Base-by-base conservation (phyloP, 768 basidiomycete species). In the Hirschioporus abietinus region DNA sequence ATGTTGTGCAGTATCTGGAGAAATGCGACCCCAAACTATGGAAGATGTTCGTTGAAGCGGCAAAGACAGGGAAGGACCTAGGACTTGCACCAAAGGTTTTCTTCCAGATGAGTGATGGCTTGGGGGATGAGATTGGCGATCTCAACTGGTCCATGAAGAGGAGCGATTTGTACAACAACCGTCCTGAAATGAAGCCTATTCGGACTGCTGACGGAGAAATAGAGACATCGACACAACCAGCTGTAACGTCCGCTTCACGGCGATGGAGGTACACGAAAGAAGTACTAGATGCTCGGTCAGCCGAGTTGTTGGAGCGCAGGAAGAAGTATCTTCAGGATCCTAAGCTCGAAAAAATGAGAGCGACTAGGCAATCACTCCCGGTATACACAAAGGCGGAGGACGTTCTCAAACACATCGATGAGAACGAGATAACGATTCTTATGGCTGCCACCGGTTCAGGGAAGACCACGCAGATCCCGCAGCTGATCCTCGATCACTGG, bases 391-490 rank as follows among this genome's bases (percentile, higher is more conserved):
- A 88, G 68, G 83, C 89, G 1, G 79, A 82, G 5, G 84, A 90
- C 10, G 82, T 97, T 58, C 73, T 96, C 63, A 74, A 82, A 1
- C 88, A 90, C 68, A 87, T 98, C 70, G 78, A 80, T 23, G 77
- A 84, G 34, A 87, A 96, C 75, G 91, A 95, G 17, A 93, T 97
- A 66, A 92, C 92, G 0, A 88, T 96, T 70, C 88, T 90, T 70
- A 91, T 94, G 89, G 93, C 93, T 61, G 86, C 91, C 7, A 95
- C 95, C 1, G 93, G 94, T 36, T 95, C 93, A 1, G 94, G 95
- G 1, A 97, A 97, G 79, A 96, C 94, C 7, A 97, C 95, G 0
- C 96, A 98, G 76, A 86, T 97, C 26, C 96, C 96, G 6, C 96
- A 97, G 75, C 82, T 97, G 61, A 88, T 97, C 69, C 82, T 98